Evolutionary conservation across 1,139 yeast genomes (phyloP).

Genomic region (Suzukiozyma palmioleophila): DNA sequence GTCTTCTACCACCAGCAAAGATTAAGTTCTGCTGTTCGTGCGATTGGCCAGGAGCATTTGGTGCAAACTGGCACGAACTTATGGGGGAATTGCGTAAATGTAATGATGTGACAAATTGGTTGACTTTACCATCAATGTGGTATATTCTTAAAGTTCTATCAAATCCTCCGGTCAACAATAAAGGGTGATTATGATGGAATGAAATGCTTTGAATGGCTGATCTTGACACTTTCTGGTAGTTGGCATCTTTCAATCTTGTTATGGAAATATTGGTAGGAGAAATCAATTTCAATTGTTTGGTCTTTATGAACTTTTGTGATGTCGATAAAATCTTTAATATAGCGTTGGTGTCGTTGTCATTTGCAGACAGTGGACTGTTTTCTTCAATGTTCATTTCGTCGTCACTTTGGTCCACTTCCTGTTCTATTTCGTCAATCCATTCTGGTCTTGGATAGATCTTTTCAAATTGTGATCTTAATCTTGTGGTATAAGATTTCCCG

Average conservation of each 20-base stretch:
- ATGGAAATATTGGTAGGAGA: constrained; percentile 73
- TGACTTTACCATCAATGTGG: constrained; percentile 87
- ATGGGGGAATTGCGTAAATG: constrained; percentile 78
- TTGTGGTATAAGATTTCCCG: constrained; percentile 64
- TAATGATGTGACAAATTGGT: constrained; percentile 76
- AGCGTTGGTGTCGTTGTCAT: constrained; percentile 18
- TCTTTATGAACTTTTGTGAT: constrained; percentile 52
- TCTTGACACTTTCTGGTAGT: constrained; percentile 59
- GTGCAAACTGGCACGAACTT: constrained; percentile 65
- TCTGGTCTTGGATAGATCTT: constrained; percentile 83
- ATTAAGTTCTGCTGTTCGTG: constrained; percentile 49
- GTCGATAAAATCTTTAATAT: constrained; percentile 49
- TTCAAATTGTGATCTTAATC: constrained; percentile 82
- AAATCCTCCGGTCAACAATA: constrained; percentile 85
- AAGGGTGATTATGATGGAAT: constrained; percentile 84
- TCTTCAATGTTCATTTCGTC: constrained; percentile 31
- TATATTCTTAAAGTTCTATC: constrained; percentile 84
- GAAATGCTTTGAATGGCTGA: constrained; percentile 79
- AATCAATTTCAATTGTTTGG: constrained; percentile 52
- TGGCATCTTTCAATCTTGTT: constrained; percentile 80
- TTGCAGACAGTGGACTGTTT: constrained; percentile 29
- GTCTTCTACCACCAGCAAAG: constrained; percentile 87
- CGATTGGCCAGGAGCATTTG: constrained; percentile 17
- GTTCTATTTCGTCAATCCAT: constrained; percentile 62
- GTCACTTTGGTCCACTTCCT: constrained; percentile 18